Evolutionary conservation across 345 rosid genomes (phyloP), one percentile per base, ranked within the genome.

Genomic region (Gossypium stocksii): DNA sequence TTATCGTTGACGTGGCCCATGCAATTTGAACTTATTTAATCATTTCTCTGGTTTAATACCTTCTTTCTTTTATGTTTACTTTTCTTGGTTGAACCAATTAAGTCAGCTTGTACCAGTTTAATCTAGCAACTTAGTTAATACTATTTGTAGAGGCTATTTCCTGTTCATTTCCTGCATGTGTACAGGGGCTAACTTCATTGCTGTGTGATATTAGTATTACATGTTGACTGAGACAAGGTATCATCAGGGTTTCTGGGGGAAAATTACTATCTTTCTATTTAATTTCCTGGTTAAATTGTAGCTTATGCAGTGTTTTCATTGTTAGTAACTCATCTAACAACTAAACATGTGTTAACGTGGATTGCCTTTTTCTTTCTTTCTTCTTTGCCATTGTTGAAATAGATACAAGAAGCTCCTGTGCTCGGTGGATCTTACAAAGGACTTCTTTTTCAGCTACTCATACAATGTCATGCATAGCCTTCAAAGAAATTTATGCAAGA

Each of bases 331-430:
- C 64, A 17, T 46, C 53, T 67, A 66, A 63, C 78, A 72, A 7
- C n/a, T 76, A 48, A 69, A 23, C 68, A 76, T 78, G 70, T 70
- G 63, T 84, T 87, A 73, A 87, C 70, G 51, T 74, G 11, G 73
- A 56, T 78, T 81, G 59, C 74, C 60, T 73, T 70, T 34, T 69
- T 66, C 34, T 70, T 78, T 49, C 45, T 74, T 77, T 70, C 86
- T 80, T 74, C 53, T 72, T 56, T 75, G 71, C 75, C 76, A 81
- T 72, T 83, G 80, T 74, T 86, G 75, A 62, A 57, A 64, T 87
- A 93, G 99, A 89, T 95, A 93, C 94, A 95, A 92, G 94, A 92
- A 90, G 90, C 98, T 95, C 71, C 93, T 95, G 62, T 81, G 93
- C 91, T 78, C 86, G 49, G 91, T 95, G 77, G 98, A 95, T 86